Evolutionary conservation across 306 rosid species (phyloP).

Genomic region (Crataegus laevigata): DNA sequence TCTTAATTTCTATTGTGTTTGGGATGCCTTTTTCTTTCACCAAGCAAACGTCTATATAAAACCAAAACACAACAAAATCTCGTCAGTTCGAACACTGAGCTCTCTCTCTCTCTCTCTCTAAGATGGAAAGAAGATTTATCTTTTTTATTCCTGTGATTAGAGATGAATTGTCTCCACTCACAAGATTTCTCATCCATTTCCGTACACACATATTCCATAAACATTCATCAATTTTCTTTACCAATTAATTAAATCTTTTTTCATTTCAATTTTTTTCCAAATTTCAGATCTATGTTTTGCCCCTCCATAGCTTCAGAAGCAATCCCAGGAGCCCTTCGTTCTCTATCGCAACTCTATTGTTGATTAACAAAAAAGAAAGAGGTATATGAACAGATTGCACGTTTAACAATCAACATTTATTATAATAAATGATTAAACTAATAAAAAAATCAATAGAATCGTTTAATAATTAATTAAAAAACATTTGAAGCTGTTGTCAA

Average conservation of each 20-base stretch:
- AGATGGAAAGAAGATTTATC: neutral
- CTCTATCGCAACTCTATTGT: constrained; percentile 10
- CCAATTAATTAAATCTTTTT: neutral
- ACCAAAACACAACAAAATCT: neutral
- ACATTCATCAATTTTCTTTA: neutral
- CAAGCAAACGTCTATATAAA: neutral
- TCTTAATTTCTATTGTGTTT: too few relatives aligned
- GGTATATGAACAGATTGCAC: too few relatives aligned
- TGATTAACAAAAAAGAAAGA: too few relatives aligned
- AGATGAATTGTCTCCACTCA: constrained; percentile 67
- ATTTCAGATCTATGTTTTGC: constrained; percentile 46
- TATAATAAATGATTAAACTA: too few relatives aligned
- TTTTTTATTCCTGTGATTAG: neutral
- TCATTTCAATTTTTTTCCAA: neutral
- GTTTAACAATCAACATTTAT: too few relatives aligned
- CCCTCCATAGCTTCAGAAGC: constrained; percentile 32
- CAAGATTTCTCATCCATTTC: constrained; percentile 30
- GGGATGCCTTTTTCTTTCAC: neutral
- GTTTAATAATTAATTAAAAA: too few relatives aligned
- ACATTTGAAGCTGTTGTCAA: too few relatives aligned
- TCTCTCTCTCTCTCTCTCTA: neutral
- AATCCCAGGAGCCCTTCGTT: constrained; percentile 26
- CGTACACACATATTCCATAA: neutral
- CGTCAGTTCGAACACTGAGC: neutral
- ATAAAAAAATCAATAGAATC: too few relatives aligned